Percentiles rank a stretch among this genome's conserved stretches.
phyloP scores from a whole-genome alignment of 768 basidiomycete genomes.

The Boletus speciosus region DNA sequence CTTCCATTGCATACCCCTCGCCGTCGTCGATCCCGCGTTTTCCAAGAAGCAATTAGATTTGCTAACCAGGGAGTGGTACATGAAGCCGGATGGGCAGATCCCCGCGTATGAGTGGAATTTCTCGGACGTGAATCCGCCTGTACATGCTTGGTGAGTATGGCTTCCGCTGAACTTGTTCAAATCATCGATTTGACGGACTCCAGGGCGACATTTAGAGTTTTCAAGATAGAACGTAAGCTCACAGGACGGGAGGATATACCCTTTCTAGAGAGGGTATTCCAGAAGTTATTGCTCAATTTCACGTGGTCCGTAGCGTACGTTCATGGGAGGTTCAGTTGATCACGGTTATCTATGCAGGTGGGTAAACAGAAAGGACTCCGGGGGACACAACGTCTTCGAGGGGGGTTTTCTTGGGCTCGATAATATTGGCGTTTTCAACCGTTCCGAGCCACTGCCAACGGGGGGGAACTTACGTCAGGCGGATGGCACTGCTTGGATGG shows the following conservation, averaged over 20 bases:
- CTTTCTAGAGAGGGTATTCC: slow-evolving; percentile 97
- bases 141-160: slow-evolving; percentile 82
- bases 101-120: slow-evolving; percentile 99
- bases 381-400: slow-evolving; percentile 95
- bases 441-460: slow-evolving; percentile 93
- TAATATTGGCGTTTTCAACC: slow-evolving; percentile 97
- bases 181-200: background rate
- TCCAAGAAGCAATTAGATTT: slow-evolving; percentile 98
- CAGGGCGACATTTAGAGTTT: slow-evolving; percentile 95
- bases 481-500: slow-evolving; percentile 99
- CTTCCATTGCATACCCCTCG: slow-evolving; percentile 98
- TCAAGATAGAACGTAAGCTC: slow-evolving; percentile 98
- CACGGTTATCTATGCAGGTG: slow-evolving; percentile 51
- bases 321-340: background rate
- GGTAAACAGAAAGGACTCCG: slow-evolving; percentile 97
- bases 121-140: slow-evolving; percentile 96
- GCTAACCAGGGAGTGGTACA: slow-evolving; percentile 98
- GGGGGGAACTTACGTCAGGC: slow-evolving; percentile 94
- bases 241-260: slow-evolving; percentile 84
- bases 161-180: background rate
- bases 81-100: slow-evolving; percentile 98
- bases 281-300: slow-evolving; percentile 94
- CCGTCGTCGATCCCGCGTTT: slow-evolving; percentile 90
- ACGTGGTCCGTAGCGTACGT: slow-evolving; percentile 63
- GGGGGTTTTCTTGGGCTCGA: slow-evolving; percentile 97